Evolutionary conservation across 129 eudicot species (phyloP), one percentile per base, ranked within the genome.

Genomic region (Flaveria brownii): DNA sequence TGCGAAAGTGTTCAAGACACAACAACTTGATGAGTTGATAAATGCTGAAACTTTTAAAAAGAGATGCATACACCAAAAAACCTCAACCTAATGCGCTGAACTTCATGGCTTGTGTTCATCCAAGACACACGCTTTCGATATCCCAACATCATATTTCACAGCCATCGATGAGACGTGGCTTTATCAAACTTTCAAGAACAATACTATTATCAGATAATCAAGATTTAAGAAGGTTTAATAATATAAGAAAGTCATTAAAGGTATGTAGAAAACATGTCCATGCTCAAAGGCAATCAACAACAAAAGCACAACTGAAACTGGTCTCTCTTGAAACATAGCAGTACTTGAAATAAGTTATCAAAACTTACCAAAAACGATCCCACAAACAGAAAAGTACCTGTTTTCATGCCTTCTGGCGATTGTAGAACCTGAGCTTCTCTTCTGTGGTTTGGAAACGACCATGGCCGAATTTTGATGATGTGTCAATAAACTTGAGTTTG

Each of bases 371-470:
- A 20, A 23, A 61, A 50, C 54, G 20, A 20, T 3, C 42, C n/a
- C 33, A 30, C 26, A 18, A 51, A 36, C 22, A 23, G 12, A 42
- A 1, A 62, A 28, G 28, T 28, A 30, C 68, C 68, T 4, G 17
- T 75, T 28, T 36, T 76, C 56, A 84, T 1, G 87, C 87, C 84
- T 79, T 84, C 73, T 75, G 59, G 66, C 84, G 84, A 17, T 74
- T 74, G 66, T 78, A 85, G 77, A 74, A 79, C 70, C 72, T 76
- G 45, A 71, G 80, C 80, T 85, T 85, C 84, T 85, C 89, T n/a
- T 79, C 74, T 26, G 80, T 68, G 39, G 89, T 85, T 74, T 85
- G 86, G 89, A 85, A 85, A 71, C 89, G 89, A 68, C 89, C 89
- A 71, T 85, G 89, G 3, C 89, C 86, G 26, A 82, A 82, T 14